Conservation (phyloP, 108 stramenopile species). For the Licmophora abbreviata region DNA sequence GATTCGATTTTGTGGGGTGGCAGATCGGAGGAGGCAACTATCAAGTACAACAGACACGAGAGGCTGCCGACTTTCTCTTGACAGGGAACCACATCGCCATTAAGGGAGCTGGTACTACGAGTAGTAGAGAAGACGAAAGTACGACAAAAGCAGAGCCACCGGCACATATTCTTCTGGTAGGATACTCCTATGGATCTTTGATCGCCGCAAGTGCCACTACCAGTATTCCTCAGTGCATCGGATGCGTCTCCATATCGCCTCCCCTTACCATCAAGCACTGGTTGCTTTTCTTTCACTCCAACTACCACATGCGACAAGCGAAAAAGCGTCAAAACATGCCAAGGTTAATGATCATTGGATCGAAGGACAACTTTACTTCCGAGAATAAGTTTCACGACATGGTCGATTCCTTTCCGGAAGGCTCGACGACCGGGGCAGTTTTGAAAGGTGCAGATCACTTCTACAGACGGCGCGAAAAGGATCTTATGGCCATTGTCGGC, state of each 20-base stretch:
- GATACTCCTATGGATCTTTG: conserved; percentile 54
- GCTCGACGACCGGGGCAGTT: conserved; percentile 28
- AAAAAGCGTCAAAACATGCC: conserved; percentile 15
- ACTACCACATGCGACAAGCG: conserved; percentile 35
- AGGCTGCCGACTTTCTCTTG: conserved; percentile 27
- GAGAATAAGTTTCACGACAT: conserved; percentile 24
- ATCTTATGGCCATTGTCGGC: conserved; percentile 44
- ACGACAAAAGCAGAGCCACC: conserved; percentile 4
- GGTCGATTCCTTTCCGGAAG: conserved; percentile 15
- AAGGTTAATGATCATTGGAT: conserved; percentile 33
- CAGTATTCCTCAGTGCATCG: conserved; percentile 30
- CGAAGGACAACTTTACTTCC: conserved; percentile 45
- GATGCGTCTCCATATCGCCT: conserved; percentile 37
- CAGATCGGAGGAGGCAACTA: conserved; percentile 32
- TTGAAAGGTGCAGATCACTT: conserved; percentile 44
- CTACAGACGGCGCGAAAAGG: conserved; percentile 38
- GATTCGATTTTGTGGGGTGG: conserved; percentile 37
- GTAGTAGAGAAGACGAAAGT: background rate
- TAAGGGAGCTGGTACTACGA: background rate
- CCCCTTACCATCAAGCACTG: conserved; percentile 38
- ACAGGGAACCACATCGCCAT: background rate
- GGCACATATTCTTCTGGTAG: conserved; percentile 28
- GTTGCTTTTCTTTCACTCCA: conserved; percentile 40
- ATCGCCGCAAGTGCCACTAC: conserved; percentile 35
- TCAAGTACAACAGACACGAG: conserved; percentile 41